Percentiles rank a stretch among this genome's conserved stretches.
Conservation (phyloP, 2,329 filamentous ascomycete species). For the Diaporthe sp. region DNA sequence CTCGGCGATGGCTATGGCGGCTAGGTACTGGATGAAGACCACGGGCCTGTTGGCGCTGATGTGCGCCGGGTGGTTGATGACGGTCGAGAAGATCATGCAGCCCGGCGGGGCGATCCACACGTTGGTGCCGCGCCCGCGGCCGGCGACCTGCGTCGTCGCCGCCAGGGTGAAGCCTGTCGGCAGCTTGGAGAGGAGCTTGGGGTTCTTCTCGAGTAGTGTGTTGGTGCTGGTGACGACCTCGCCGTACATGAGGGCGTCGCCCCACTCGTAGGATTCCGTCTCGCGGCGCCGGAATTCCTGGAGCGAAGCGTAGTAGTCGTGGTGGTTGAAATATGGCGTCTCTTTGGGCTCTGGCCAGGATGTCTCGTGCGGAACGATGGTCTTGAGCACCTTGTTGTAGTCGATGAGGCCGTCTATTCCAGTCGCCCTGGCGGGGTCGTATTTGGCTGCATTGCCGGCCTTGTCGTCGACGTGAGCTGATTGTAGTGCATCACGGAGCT, state of each 20-base stretch:
- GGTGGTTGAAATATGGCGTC: constrained; percentile 89
- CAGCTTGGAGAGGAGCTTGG: constrained; percentile 77
- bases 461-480: constrained; percentile 42
- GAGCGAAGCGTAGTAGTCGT: constrained; percentile 80
- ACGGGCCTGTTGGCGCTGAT: constrained; percentile 80
- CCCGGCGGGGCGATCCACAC: constrained; percentile 95
- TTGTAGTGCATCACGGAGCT: constrained; percentile 64
- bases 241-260: constrained; percentile 83
- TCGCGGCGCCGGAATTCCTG: constrained; percentile 70
- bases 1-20: constrained; percentile 86
- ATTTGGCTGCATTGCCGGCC: constrained; percentile 11
- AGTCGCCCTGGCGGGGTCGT: constrained; percentile 34
- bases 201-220: constrained; percentile 93
- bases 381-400: constrained; percentile 79
- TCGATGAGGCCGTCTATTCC: constrained; percentile 73
- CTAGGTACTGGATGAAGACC: constrained; percentile 93
- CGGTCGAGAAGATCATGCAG: constrained; percentile 86
- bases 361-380: constrained; percentile 77
- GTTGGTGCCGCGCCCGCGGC: constrained; percentile 88
- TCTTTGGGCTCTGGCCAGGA: constrained; percentile 74
- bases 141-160: constrained; percentile 89
- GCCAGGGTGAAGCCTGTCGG: constrained; percentile 89
- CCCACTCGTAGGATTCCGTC: constrained; percentile 73
- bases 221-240: constrained; percentile 96
- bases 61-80: constrained; percentile 84